phyloP scores from a whole-genome alignment of 345 rosid species.

The Gossypium thurberi region DNA sequence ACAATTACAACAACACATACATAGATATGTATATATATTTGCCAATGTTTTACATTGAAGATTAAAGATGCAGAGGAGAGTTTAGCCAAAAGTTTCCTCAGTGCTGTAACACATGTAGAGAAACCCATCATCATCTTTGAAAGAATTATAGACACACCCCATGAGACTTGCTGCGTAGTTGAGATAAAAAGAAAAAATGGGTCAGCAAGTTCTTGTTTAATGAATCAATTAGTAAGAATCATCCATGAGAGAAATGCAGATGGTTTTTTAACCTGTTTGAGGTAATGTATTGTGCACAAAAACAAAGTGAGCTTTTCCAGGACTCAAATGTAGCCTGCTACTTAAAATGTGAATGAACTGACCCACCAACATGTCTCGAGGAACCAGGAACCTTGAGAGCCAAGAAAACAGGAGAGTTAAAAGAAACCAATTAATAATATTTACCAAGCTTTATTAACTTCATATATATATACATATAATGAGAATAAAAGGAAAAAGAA shows the following conservation, averaged over 20 bases:
- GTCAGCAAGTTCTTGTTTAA: neutral
- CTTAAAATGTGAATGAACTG: neutral
- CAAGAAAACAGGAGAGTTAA: neutral
- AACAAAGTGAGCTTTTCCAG: conserved; percentile 1
- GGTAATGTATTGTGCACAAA: neutral
- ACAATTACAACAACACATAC: neutral
- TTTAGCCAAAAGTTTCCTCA: conserved; percentile 5
- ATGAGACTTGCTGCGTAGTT: neutral
- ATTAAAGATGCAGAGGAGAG: neutral
- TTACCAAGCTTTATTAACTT: neutral
- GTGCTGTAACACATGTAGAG: conserved; percentile 3
- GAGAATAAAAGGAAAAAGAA: neutral
- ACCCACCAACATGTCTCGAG: neutral
- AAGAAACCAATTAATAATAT: neutral
- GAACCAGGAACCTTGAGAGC: neutral
- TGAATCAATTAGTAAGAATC: neutral
- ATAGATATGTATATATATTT: neutral
- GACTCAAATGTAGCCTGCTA: neutral
- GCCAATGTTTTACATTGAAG: neutral
- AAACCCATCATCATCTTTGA: neutral
- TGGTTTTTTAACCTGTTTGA: neutral
- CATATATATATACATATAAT: neutral
- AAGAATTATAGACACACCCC: conserved; percentile 3
- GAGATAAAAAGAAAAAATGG: neutral
- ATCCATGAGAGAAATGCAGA: neutral